phyloP scores from a whole-genome alignment of 768 basidiomycete genomes.

The Trametopsis cervina region DNA sequence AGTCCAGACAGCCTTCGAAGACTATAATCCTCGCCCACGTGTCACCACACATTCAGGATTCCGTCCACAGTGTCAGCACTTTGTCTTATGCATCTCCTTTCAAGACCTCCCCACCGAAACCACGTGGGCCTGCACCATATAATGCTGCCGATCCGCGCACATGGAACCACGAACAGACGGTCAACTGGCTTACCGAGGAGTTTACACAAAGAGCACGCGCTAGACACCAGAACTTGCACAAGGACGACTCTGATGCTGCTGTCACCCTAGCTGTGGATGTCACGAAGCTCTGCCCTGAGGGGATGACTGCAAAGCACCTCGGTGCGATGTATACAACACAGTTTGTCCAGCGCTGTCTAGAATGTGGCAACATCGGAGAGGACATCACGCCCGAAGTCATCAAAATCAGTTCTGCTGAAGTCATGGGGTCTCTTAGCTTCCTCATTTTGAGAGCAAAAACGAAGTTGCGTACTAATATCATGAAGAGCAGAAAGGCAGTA shows the following conservation, averaged over 20 bases:
- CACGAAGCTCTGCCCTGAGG: slow-evolving; percentile 23
- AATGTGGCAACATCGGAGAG: slow-evolving; percentile 12
- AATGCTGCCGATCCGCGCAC: slow-evolving; percentile 27
- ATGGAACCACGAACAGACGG: slow-evolving; percentile 26
- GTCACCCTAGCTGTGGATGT: slow-evolving; percentile 21
- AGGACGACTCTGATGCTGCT: slow-evolving; percentile 2
- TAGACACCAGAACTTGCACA: slow-evolving; percentile 6
- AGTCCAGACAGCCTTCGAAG: slow-evolving; percentile 24
- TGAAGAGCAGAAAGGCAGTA: slow-evolving; percentile 28
- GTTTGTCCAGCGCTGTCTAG: slow-evolving; percentile 25
- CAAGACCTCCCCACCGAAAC: slow-evolving; percentile 25
- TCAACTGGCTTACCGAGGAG: slow-evolving; percentile 23
- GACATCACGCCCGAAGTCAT: slow-evolving; percentile 14
- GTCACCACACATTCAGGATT: slow-evolving; percentile 31
- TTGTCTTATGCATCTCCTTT: slow-evolving; percentile 30
- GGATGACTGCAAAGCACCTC: slow-evolving; percentile 24
- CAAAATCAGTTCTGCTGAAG: slow-evolving; percentile 18
- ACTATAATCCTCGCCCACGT: slow-evolving; percentile 30
- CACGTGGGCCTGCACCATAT: slow-evolving; percentile 25
- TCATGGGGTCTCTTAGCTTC: slow-evolving; percentile 23
- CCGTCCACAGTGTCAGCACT: slow-evolving; percentile 27
- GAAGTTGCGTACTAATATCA: slow-evolving; percentile 23
- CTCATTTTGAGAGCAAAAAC: slow-evolving; percentile 27
- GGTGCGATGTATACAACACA: slow-evolving; percentile 26
- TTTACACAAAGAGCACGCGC: slow-evolving; percentile 16